Percentiles rank a stretch among this genome's conserved stretches.
Conservation (phyloP, 106 monocot genomes). For the Platanthera zijinensis region DNA sequence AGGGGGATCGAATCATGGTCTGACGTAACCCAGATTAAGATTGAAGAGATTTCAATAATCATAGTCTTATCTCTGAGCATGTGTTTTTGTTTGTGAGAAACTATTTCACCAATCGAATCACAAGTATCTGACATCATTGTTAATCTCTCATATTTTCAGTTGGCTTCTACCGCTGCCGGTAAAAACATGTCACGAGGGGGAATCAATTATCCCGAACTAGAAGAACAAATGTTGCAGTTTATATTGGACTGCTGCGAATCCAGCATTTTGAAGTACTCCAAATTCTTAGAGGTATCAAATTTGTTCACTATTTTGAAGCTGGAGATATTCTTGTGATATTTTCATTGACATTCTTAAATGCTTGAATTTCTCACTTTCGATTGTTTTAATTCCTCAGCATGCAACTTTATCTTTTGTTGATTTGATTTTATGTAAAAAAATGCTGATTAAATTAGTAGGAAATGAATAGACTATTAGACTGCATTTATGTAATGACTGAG, state of each 20-base stretch:
- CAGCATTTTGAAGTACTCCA: slow-evolving; percentile 69
- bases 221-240: slow-evolving; percentile 75
- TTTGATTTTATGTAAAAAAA: too few relatives aligned
- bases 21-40: too few relatives aligned
- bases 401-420: neutral
- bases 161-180: slow-evolving; percentile 70
- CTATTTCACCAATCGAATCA: neutral
- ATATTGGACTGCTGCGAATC: slow-evolving; percentile 76
- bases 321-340: neutral
- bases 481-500: neutral
- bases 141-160: slow-evolving; percentile 27
- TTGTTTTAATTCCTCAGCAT: neutral
- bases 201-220: slow-evolving; percentile 59
- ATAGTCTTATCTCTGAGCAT: too few relatives aligned
- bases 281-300: slow-evolving; percentile 64
- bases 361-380: neutral
- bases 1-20: too few relatives aligned
- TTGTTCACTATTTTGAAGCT: neutral
- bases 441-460: neutral
- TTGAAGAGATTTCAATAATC: too few relatives aligned
- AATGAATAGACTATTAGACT: neutral
- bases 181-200: slow-evolving; percentile 25
- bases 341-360: neutral
- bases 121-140: neutral
- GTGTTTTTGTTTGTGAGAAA: too few relatives aligned